Evolutionary conservation across 2,329 filamentous ascomycete species (phyloP).

Genomic region (Epichloe sylvatica): DNA sequence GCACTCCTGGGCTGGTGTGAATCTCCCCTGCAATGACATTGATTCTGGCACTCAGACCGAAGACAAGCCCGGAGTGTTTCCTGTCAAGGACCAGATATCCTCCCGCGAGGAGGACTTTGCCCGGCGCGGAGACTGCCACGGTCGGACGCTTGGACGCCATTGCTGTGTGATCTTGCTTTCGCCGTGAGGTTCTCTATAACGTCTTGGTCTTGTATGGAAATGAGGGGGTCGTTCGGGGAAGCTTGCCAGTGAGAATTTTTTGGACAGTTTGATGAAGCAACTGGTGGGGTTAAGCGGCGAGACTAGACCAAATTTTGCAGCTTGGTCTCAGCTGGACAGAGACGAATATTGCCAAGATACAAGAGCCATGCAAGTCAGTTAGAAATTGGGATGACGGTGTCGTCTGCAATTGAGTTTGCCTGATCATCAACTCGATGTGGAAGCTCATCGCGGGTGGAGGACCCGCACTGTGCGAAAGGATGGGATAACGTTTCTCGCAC

Average conservation of each 20-base stretch:
- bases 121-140: slow-evolving; percentile 70
- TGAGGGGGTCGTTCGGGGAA: not conserved
- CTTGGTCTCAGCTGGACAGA: not conserved
- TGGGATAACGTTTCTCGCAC: rapidly evolving
- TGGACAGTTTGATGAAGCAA: not conserved
- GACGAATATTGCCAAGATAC: not conserved
- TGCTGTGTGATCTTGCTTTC: not conserved
- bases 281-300: not conserved
- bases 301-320: not conserved
- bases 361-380: not conserved
- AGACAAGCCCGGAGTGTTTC: slow-evolving; percentile 62
- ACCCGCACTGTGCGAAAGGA: not conserved
- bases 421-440: not conserved
- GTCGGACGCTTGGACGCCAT: slow-evolving; percentile 18
- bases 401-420: too few relatives aligned
- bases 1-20: slow-evolving; percentile 46
- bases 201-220: not conserved
- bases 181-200: not conserved
- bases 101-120: slow-evolving; percentile 88
- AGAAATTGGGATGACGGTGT: not conserved
- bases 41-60: slow-evolving; percentile 54
- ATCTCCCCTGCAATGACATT: slow-evolving; percentile 47
- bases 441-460: not conserved
- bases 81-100: slow-evolving; percentile 92
- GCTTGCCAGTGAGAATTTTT: not conserved